Evolutionary conservation across 1,284 basidiomycete genomes (phyloP).

Genomic region (Cystobasidium slooffiae): DNA sequence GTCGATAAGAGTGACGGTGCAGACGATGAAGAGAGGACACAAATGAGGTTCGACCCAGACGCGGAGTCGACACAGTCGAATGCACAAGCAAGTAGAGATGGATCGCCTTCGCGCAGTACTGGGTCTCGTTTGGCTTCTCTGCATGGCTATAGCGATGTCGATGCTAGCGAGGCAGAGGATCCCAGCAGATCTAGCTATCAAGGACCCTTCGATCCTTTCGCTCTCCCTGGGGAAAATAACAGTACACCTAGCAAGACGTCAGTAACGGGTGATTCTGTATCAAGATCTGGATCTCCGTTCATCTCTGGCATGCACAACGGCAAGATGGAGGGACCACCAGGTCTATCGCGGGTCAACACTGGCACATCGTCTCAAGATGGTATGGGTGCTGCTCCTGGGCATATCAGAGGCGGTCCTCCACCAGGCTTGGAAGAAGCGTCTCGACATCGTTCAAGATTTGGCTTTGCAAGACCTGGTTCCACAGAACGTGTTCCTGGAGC

Average conservation of each 20-base stretch:
- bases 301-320: background rate
- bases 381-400: background rate
- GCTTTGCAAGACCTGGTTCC: conserved; percentile 37
- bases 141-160: background rate
- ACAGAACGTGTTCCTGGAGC: conserved; percentile 18
- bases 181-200: conserved; percentile 21
- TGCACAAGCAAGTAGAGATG: conserved; percentile 24
- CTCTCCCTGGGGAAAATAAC: background rate
- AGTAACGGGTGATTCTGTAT: background rate
- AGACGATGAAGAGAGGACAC: background rate
- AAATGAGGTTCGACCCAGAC: background rate
- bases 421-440: conserved; percentile 21
- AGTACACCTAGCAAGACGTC: background rate
- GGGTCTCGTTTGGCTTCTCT: background rate
- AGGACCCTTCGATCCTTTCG: conserved; percentile 40
- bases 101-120: conserved; percentile 2
- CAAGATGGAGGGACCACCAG: conserved; percentile 24
- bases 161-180: conserved; percentile 20
- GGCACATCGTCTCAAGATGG: conserved; percentile 20
- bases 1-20: background rate
- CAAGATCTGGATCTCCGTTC: conserved; percentile 26
- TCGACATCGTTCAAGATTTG: conserved; percentile 38
- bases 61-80: background rate
- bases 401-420: conserved; percentile 1
- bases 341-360: conserved; percentile 18